phyloP scores from a whole-genome alignment of 2,329 filamentous ascomycete species.

The Alternaria gaisen region DNA sequence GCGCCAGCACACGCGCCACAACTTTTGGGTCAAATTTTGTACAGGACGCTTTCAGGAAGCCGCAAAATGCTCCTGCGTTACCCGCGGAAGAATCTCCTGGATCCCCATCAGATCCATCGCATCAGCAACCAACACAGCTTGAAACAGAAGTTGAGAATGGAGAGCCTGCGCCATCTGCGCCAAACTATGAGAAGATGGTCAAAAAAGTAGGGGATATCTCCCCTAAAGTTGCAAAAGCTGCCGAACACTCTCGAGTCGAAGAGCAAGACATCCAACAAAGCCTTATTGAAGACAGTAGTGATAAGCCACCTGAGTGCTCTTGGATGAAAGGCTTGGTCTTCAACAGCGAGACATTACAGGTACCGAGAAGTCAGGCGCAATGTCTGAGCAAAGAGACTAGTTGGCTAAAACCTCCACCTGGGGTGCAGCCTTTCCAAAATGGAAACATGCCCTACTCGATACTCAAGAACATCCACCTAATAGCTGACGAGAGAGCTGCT shows the following conservation, averaged over 20 bases:
- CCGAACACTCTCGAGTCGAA: neutral
- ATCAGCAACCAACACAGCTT: neutral
- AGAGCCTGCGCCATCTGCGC: neutral
- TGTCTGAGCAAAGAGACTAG: constrained; percentile 59
- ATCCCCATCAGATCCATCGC: neutral
- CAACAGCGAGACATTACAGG: constrained; percentile 32
- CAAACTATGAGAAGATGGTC: neutral
- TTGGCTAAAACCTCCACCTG: constrained; percentile 43
- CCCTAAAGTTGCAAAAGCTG: neutral
- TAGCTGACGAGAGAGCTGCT: constrained; percentile 29
- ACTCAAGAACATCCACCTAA: constrained; percentile 30
- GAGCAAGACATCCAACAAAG: neutral
- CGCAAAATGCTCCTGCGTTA: neutral
- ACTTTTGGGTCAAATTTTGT: neutral
- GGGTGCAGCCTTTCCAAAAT: constrained; percentile 42
- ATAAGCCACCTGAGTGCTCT: constrained; percentile 15
- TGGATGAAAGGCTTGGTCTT: constrained; percentile 39
- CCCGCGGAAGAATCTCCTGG: neutral
- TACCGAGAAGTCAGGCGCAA: constrained; percentile 58
- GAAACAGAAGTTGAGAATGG: neutral
- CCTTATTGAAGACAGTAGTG: neutral
- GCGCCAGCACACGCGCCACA: neutral
- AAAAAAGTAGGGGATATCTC: neutral
- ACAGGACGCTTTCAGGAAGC: constrained; percentile 2
- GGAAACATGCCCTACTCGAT: constrained; percentile 52